phyloP scores from a whole-genome alignment of 495 filamentous ascomycete genomes.

The Penicillium macrosclerotiorum region DNA sequence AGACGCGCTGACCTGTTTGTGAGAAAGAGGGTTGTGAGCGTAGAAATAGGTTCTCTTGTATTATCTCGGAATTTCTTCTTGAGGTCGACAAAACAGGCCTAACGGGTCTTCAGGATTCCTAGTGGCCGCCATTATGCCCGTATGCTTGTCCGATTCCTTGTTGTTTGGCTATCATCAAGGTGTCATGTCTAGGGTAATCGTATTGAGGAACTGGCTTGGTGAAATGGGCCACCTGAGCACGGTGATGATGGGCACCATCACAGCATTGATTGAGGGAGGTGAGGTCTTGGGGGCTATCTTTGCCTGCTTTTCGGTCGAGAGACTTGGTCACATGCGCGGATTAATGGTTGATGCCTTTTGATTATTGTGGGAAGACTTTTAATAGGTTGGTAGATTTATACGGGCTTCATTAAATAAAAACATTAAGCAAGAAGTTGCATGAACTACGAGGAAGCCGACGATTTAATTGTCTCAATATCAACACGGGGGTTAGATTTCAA shows the following conservation, averaged over 20 bases:
- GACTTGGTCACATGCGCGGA: slow-evolving; percentile 47
- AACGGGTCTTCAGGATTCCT: slow-evolving; percentile 13
- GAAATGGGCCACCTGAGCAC: slow-evolving; percentile 17
- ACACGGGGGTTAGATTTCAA: too few relatives aligned
- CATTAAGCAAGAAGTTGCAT: not conserved
- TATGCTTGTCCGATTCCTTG: slow-evolving; percentile 26
- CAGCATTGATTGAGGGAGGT: slow-evolving; percentile 53
- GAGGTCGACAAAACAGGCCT: slow-evolving; percentile 18
- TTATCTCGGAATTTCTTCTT: not conserved
- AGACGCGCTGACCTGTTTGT: too few relatives aligned
- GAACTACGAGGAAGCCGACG: too few relatives aligned
- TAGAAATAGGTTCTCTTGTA: not conserved
- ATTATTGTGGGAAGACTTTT: slow-evolving; percentile 33
- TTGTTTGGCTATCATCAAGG: slow-evolving; percentile 37
- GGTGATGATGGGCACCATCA: slow-evolving; percentile 29
- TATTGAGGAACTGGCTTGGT: slow-evolving; percentile 16
- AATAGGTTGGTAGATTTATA: slow-evolving; percentile 29
- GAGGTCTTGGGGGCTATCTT: slow-evolving; percentile 52
- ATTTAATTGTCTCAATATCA: too few relatives aligned
- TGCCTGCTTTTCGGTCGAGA: slow-evolving; percentile 47
- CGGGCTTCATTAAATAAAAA: too few relatives aligned
- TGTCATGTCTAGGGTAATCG: slow-evolving; percentile 29
- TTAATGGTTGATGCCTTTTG: slow-evolving; percentile 43
- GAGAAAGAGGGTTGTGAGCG: too few relatives aligned
- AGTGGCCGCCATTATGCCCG: slow-evolving; percentile 27